Conservation (phyloP, 805 yeast genomes). For the Wilhelminamyces savonicus region DNA sequence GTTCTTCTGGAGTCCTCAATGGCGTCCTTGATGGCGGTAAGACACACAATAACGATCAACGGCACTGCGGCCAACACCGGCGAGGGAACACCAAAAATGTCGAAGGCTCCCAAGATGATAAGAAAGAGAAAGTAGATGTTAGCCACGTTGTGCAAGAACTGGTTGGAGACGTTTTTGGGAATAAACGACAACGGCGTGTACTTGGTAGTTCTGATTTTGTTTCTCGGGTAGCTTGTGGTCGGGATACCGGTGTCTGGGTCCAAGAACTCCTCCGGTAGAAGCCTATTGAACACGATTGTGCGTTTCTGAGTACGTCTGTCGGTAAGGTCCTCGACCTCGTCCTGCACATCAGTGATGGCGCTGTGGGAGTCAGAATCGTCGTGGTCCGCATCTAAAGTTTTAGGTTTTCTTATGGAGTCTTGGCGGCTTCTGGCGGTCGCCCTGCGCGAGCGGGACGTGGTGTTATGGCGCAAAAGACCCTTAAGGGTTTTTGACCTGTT, state of each 20-base stretch:
- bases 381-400: conserved; percentile 18
- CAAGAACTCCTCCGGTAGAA: conserved; percentile 50
- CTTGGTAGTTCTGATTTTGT: conserved; percentile 92
- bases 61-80: conserved; percentile 76
- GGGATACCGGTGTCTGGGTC: conserved; percentile 60
- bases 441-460: not conserved
- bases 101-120: conserved; percentile 73
- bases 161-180: conserved; percentile 76
- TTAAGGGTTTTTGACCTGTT: conserved; percentile 57
- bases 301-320: conserved; percentile 16
- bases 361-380: conserved; percentile 12
- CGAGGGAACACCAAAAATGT: conserved; percentile 73
- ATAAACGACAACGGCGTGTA: conserved; percentile 86
- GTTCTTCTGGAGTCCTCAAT: conserved; percentile 77
- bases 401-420: conserved; percentile 11
- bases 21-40: conserved; percentile 77
- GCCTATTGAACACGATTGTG: conserved; percentile 39
- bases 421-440: conserved; percentile 6
- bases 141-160: conserved; percentile 78
- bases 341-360: not conserved
- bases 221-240: conserved; percentile 61
- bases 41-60: conserved; percentile 64
- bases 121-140: conserved; percentile 78
- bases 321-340: conserved; percentile 16
- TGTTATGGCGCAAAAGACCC: conserved; percentile 25